Evolutionary conservation across 1,284 basidiomycete species (phyloP), one percentile per base, ranked within the genome.

Genomic region (Earliella scabrosa): DNA sequence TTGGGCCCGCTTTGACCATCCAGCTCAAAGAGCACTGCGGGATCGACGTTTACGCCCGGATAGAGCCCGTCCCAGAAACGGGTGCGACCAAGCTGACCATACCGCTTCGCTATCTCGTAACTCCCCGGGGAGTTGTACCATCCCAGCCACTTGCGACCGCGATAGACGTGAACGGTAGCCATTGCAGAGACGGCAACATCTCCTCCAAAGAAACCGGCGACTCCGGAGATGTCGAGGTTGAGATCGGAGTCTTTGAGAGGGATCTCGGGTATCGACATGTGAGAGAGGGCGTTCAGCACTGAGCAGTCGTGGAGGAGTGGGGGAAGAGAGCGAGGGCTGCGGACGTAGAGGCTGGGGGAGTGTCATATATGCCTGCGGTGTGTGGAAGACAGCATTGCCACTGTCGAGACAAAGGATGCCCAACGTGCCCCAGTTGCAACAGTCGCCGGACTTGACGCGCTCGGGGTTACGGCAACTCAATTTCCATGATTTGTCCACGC

Each of bases 61-160:
- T 60, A 63, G 20, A 63, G 54, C 31, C 61, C 61, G 24, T 63
- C 59, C 61, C 61, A 63, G 54, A 63, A 63, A 23, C 61, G 61
- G 21, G 61, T 49, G 9, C 54, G 50, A 10, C 58, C 61, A 3
- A 63, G 54, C 40, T 60, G 59, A 2, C 61, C 61, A 29, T 58
- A 63, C 11, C 59, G 59, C 41, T 63, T 63, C 10, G 58, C 61
- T 36, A 63, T 63, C 56, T 63, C 61, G 54, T 63, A 63, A 45
- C 61, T 63, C 8, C 61, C 61, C 9, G 61, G 61, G 10, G 59
- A 54, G 50, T 63, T 63, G 46, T 63, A 63, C 61, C 61, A 63
- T 24, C 61, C 61, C 21, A 60, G 41, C 61, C 61, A 63, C 47
- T 52, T 63, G 45, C 59, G 45, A 21, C 61, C 61, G 24, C 55